Evolutionary conservation across 192 early-diverging fungal species (phyloP).

Genomic region (Coemansia sp.): DNA sequence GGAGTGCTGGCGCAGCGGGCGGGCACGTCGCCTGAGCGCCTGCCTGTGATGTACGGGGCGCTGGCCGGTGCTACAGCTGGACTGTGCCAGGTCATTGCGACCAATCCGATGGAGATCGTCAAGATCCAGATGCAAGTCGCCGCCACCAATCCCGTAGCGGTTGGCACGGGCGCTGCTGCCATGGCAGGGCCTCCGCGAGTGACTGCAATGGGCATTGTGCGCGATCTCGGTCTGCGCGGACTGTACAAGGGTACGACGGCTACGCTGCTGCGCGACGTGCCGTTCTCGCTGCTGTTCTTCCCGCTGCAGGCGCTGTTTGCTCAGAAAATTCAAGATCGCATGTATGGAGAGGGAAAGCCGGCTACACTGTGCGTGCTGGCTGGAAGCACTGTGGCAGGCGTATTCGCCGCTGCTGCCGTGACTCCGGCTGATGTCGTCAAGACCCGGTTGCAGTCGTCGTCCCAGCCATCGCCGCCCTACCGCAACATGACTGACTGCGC

Average conservation of each 20-base stretch:
- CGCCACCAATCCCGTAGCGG: conserved; percentile 46
- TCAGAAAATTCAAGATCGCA: conserved; percentile 33
- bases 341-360: conserved; percentile 66
- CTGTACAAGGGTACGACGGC: conserved; percentile 90
- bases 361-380: conserved; percentile 77
- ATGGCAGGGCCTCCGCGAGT: conserved; percentile 25
- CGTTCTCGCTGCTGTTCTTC: conserved; percentile 92
- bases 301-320: conserved; percentile 52
- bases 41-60: conserved; percentile 69
- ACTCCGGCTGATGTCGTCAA: conserved; percentile 84
- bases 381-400: conserved; percentile 93
- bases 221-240: conserved; percentile 80
- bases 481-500: conserved; percentile 50
- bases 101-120: conserved; percentile 91
- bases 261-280: conserved; percentile 87
- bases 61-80: conserved; percentile 93
- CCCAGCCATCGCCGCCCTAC: conserved; percentile 48
- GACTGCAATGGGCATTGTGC: conserved; percentile 71
- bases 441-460: conserved; percentile 68
- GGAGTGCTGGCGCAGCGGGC: conserved; percentile 67
- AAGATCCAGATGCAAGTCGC: conserved; percentile 91
- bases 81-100: conserved; percentile 84
- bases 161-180: conserved; percentile 24
- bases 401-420: conserved; percentile 76
- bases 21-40: conserved; percentile 33